Conservation (phyloP, 2,329 filamentous ascomycete species). For the Zymoseptoria tritici region DNA sequence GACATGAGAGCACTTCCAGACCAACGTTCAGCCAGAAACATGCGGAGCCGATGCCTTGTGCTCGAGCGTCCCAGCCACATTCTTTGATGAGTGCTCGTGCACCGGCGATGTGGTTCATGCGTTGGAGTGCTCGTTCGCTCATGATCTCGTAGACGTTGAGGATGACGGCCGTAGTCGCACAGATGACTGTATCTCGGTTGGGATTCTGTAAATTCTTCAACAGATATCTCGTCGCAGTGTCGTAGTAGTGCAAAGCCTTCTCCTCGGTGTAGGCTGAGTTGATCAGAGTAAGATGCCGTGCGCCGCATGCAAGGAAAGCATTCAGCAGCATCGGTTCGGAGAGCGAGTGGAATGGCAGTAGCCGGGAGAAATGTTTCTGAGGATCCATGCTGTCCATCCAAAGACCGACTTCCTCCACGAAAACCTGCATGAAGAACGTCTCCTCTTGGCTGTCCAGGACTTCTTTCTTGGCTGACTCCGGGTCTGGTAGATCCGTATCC, state of each 20-base stretch:
- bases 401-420: conserved; percentile 78
- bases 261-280: conserved; percentile 65
- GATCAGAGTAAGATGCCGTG: conserved; percentile 67
- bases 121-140: conserved; percentile 67
- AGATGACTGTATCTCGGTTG: conserved; percentile 73
- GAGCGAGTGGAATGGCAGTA: conserved; percentile 76
- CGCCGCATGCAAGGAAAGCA: conserved; percentile 81
- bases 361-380: conserved; percentile 72
- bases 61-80: conserved; percentile 77
- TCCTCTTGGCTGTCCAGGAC: conserved; percentile 70
- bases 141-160: conserved; percentile 91
- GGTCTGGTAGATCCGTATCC: conserved; percentile 29
- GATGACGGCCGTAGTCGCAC: conserved; percentile 78
- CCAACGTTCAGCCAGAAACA: conserved; percentile 94
- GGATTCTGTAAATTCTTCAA: conserved; percentile 73
- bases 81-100: conserved; percentile 81
- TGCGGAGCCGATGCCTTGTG: conserved; percentile 70
- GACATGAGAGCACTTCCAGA: conserved; percentile 81
- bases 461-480: conserved; percentile 45
- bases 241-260: conserved; percentile 75
- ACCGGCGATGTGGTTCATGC: conserved; percentile 85
- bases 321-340: conserved; percentile 82
- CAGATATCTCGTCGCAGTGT: conserved; percentile 72
- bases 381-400: conserved; percentile 94
- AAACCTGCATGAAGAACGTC: conserved; percentile 82